Evolutionary conservation across 495 filamentous ascomycete genomes (phyloP).

Genomic region (Xylaria flabelliformis): DNA sequence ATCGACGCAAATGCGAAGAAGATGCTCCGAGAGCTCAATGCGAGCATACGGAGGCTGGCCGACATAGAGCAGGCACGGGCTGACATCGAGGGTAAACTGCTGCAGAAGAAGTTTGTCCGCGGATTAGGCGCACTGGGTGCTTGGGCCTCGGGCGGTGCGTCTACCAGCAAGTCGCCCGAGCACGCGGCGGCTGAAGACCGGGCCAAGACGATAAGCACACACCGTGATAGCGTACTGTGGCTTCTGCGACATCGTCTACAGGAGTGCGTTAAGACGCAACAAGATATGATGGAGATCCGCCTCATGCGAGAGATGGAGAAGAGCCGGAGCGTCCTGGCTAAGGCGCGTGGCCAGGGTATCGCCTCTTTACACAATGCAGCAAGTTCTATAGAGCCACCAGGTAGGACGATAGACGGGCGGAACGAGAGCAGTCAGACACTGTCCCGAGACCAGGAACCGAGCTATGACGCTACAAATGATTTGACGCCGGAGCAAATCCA

Average conservation of each 20-base stretch:
- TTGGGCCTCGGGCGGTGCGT: slow-evolving; percentile 73
- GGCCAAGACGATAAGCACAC: slow-evolving; percentile 61
- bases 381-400: slow-evolving; percentile 29
- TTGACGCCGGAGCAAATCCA: slow-evolving; percentile 85
- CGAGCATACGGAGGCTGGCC: slow-evolving; percentile 75
- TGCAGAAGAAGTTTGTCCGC: slow-evolving; percentile 70
- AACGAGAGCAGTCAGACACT: slow-evolving; percentile 30
- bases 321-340: slow-evolving; percentile 85
- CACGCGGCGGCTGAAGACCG: slow-evolving; percentile 74
- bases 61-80: slow-evolving; percentile 83
- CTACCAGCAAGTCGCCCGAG: slow-evolving; percentile 57
- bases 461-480: slow-evolving; percentile 56
- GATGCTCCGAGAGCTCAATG: slow-evolving; percentile 81
- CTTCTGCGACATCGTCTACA: slow-evolving; percentile 77
- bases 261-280: slow-evolving; percentile 75
- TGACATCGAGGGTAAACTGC: slow-evolving; percentile 68
- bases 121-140: slow-evolving; percentile 66
- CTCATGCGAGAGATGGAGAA: slow-evolving; percentile 84
- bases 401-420: slow-evolving; percentile 29
- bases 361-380: slow-evolving; percentile 28
- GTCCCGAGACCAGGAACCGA: slow-evolving; percentile 28
- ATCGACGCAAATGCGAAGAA: slow-evolving; percentile 86
- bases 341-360: slow-evolving; percentile 52
- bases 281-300: slow-evolving; percentile 89
- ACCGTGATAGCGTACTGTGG: slow-evolving; percentile 84